A percentile compares a stretch with the other conserved stretches of the same genome.
phyloP scores from a whole-genome alignment of 2,329 filamentous ascomycete genomes.

The Colletotrichum cereale region DNA sequence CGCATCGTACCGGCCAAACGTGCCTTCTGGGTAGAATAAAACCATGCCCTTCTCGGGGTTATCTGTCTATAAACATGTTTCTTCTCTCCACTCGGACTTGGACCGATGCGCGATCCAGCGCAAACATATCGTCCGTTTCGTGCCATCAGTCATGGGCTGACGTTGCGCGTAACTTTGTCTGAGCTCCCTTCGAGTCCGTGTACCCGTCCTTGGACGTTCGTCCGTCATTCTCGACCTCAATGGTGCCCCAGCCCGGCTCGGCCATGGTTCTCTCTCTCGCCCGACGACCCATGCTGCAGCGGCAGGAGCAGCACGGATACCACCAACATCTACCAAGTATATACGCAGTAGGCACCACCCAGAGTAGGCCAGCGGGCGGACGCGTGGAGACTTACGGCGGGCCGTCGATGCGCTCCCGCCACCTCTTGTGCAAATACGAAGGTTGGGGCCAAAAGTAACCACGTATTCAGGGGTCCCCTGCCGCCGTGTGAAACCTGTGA shows the following conservation, averaged over 20 bases:
- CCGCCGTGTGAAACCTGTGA: no score
- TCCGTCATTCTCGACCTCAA: neutral
- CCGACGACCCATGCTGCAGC: constrained; percentile 30
- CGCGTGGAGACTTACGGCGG: constrained; percentile 25
- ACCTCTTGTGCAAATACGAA: constrained; percentile 21
- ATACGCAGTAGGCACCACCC: constrained; percentile 12
- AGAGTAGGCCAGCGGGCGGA: constrained; percentile 14
- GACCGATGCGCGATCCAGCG: neutral
- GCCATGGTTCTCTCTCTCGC: constrained; percentile 18
- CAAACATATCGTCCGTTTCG: constrained; percentile 18
- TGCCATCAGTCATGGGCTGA: neutral
- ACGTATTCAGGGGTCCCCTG: no score
- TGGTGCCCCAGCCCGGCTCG: constrained; percentile 21
- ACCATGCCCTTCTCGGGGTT: no score
- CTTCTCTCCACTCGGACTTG: neutral
- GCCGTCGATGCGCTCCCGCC: constrained; percentile 29
- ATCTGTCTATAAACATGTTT: neutral
- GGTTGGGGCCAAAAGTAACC: no score
- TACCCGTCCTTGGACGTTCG: neutral
- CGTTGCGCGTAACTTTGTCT: neutral
- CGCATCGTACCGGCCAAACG: neutral
- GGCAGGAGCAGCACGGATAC: constrained; percentile 23
- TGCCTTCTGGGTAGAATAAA: neutral
- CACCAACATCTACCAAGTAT: constrained; percentile 11
- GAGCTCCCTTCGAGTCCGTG: neutral